Evolutionary conservation across 805 yeast genomes (phyloP).

Genomic region (Maudiozyma saulgeensis): DNA sequence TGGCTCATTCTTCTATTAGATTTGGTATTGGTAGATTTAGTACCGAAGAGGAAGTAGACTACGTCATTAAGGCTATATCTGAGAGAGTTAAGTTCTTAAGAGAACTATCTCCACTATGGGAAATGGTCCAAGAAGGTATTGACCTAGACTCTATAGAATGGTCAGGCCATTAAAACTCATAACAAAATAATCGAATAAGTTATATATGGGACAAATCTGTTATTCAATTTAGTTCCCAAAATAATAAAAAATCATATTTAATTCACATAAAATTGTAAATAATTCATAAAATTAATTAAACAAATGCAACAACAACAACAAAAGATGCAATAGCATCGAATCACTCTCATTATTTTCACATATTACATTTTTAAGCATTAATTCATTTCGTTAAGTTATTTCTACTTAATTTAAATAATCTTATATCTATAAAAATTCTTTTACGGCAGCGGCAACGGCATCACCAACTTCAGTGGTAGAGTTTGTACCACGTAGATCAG

Average conservation of each 20-base stretch:
- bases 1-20: conserved; percentile 96
- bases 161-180: conserved; percentile 71
- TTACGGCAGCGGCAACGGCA: conserved; percentile 72
- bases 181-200: neutral
- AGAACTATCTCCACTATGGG: conserved; percentile 94
- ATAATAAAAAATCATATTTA: neutral
- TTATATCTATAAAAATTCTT: conserved; percentile 36
- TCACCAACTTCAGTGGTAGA: conserved; percentile 89
- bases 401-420: neutral
- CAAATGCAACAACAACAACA: neutral
- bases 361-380: too few relatives aligned
- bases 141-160: conserved; percentile 90
- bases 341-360: too few relatives aligned
- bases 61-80: conserved; percentile 78
- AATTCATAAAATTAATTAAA: neutral
- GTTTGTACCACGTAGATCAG: conserved; percentile 74
- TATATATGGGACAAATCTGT: too few relatives aligned
- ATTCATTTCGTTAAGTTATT: too few relatives aligned
- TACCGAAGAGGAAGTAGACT: conserved; percentile 91
- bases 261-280: neutral
- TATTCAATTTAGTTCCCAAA: too few relatives aligned
- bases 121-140: conserved; percentile 98
- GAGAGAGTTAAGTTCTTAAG: conserved; percentile 87
- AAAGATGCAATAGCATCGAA: too few relatives aligned
- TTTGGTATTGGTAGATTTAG: conserved; percentile 97